A percentile compares a stretch with the other conserved stretches of the same genome.
Evolutionary conservation across 2,329 filamentous ascomycete genomes (phyloP).

Genomic region (Diplodia seriata): DNA sequence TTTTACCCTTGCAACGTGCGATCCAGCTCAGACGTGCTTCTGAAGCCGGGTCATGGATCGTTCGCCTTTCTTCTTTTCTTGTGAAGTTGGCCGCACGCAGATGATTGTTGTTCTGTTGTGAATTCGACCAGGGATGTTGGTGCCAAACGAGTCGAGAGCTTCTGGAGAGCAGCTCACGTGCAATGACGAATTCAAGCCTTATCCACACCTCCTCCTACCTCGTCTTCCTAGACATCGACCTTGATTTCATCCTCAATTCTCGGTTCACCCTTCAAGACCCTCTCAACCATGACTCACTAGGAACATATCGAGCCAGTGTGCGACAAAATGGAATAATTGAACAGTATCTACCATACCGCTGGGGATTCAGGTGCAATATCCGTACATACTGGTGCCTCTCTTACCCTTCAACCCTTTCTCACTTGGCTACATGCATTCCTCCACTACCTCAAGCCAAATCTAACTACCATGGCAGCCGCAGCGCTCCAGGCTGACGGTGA

Average conservation of each 20-base stretch:
- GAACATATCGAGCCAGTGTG: background rate
- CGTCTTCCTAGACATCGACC: too few species aligned
- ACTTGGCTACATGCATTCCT: background rate
- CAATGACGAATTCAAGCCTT: constrained; percentile 23
- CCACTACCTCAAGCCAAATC: background rate
- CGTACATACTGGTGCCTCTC: background rate
- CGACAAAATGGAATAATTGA: background rate
- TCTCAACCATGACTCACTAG: background rate
- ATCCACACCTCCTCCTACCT: constrained; percentile 11
- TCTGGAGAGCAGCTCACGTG: constrained; percentile 9
- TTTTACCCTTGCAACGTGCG: background rate
- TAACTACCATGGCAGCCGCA: background rate
- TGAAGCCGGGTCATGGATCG: background rate
- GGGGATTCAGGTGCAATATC: background rate
- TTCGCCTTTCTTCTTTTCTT: background rate
- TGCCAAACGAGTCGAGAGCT: background rate
- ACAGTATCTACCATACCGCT: background rate
- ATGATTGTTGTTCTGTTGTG: background rate
- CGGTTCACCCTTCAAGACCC: background rate
- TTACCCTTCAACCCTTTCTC: background rate
- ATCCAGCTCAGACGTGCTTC: background rate
- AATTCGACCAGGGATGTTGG: background rate
- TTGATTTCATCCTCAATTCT: background rate
- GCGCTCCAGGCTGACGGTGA: background rate
- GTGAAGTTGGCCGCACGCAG: too few species aligned